phyloP scores from a whole-genome alignment of 371 early-diverging fungal species.

The Haplosporangium sp. region DNA sequence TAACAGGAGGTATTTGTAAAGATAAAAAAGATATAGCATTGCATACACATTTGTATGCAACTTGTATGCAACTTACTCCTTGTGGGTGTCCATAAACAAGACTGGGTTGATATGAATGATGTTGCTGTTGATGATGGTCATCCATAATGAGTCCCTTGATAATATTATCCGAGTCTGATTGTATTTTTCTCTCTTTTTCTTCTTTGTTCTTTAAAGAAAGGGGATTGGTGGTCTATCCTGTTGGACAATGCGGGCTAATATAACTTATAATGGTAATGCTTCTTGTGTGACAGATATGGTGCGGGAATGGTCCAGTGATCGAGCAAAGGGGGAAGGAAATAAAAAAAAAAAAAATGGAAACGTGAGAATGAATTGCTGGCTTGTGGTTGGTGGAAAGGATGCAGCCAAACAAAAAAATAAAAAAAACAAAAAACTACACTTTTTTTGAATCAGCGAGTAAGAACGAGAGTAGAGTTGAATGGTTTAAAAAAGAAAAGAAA shows the following conservation, averaged over 20 bases:
- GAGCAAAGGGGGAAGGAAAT: neutral
- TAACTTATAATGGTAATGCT: neutral
- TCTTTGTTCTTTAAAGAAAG: neutral
- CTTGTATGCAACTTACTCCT: slow-evolving; percentile 18
- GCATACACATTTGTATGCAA: no score
- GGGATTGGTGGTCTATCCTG: neutral
- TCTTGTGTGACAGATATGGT: neutral
- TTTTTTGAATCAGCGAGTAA: neutral
- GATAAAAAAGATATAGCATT: no score
- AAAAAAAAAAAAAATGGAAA: neutral
- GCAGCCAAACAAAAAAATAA: slow-evolving; percentile 17
- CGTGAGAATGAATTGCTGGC: slow-evolving; percentile 14
- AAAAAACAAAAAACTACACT: neutral
- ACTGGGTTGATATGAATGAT: slow-evolving; percentile 25
- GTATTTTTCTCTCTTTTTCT: no score
- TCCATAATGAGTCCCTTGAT: slow-evolving; percentile 47
- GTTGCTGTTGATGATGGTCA: slow-evolving; percentile 43
- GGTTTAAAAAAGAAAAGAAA: no score
- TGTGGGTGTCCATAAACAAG: slow-evolving; percentile 42
- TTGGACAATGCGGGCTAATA: neutral
- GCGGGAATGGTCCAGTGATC: neutral
- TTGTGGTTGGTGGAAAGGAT: slow-evolving; percentile 22
- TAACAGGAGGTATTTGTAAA: no score
- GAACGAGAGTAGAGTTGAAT: neutral
- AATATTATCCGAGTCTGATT: no score